Evolutionary conservation across 116 monocot species (phyloP).

Genomic region (Trichopus zeylanicus): DNA sequence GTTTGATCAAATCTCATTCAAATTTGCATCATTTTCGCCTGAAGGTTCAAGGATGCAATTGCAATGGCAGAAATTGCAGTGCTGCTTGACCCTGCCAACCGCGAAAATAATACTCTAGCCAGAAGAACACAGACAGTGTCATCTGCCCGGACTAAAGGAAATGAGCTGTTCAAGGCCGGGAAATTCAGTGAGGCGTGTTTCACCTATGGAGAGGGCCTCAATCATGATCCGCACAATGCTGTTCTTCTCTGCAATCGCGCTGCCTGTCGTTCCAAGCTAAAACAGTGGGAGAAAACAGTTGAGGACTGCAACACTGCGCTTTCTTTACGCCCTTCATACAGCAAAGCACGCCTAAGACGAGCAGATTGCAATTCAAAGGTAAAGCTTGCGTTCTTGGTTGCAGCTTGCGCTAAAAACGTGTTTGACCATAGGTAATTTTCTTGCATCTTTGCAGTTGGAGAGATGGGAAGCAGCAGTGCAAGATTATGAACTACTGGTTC

Average conservation of each 20-base stretch:
- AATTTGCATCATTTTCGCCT: not conserved
- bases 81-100: slow-evolving; percentile 32
- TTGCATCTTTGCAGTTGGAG: slow-evolving; percentile 15
- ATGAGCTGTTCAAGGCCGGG: slow-evolving; percentile 36
- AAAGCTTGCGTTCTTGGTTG: not conserved
- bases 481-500: slow-evolving; percentile 35
- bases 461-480: slow-evolving; percentile 29
- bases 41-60: slow-evolving; percentile 50
- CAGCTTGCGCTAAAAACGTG: not conserved
- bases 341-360: slow-evolving; percentile 54
- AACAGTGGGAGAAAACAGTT: slow-evolving; percentile 30
- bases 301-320: slow-evolving; percentile 42
- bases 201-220: slow-evolving; percentile 34
- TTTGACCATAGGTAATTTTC: not conserved
- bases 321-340: slow-evolving; percentile 23
- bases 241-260: slow-evolving; percentile 50
- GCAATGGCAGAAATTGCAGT: slow-evolving; percentile 20
- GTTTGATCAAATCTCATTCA: not conserved
- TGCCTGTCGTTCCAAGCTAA: slow-evolving; percentile 29
- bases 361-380: slow-evolving; percentile 84
- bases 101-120: slow-evolving; percentile 15
- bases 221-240: slow-evolving; percentile 29
- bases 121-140: slow-evolving; percentile 15
- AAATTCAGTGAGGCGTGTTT: slow-evolving; percentile 38
- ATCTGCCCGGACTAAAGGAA: slow-evolving; percentile 27